Evolutionary conservation across 2,329 filamentous ascomycete genomes (phyloP).

Genomic region (Phaeophleospora eucalypticola): DNA sequence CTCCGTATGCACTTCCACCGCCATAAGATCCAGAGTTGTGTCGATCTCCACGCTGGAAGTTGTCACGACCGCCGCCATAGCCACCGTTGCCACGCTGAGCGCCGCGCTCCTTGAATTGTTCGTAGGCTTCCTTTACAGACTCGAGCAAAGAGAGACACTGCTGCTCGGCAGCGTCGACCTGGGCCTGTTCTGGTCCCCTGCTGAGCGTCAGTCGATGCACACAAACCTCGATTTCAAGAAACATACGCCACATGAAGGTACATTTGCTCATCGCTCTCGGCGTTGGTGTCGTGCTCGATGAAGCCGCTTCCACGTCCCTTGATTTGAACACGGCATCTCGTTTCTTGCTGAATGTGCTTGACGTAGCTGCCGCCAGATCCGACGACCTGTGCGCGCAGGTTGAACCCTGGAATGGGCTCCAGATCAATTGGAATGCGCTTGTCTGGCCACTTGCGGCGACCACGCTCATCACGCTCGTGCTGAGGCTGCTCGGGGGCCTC

Average conservation of each 20-base stretch:
- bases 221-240: background rate
- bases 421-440: constrained; percentile 88
- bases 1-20: constrained; percentile 36
- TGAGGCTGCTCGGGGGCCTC: constrained; percentile 56
- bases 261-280: constrained; percentile 93
- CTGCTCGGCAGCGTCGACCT: constrained; percentile 82
- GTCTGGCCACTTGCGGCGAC: constrained; percentile 96
- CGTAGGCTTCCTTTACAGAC: constrained; percentile 85
- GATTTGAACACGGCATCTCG: constrained; percentile 93
- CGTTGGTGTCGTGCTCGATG: constrained; percentile 80
- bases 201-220: constrained; percentile 5
- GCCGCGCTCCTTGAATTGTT: constrained; percentile 73
- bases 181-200: constrained; percentile 79
- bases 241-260: constrained; percentile 90
- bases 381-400: constrained; percentile 91
- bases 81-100: constrained; percentile 38
- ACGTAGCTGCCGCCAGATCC: constrained; percentile 92
- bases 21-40: constrained; percentile 35
- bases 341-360: constrained; percentile 96
- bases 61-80: constrained; percentile 17
- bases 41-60: constrained; percentile 25
- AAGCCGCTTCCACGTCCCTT: constrained; percentile 95
- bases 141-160: constrained; percentile 82
- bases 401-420: constrained; percentile 90
- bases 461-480: constrained; percentile 85